Evolutionary conservation across 2,329 filamentous ascomycete species (phyloP), one percentile per base, ranked within the genome.

Genomic region (Fusarium avenaceum): DNA sequence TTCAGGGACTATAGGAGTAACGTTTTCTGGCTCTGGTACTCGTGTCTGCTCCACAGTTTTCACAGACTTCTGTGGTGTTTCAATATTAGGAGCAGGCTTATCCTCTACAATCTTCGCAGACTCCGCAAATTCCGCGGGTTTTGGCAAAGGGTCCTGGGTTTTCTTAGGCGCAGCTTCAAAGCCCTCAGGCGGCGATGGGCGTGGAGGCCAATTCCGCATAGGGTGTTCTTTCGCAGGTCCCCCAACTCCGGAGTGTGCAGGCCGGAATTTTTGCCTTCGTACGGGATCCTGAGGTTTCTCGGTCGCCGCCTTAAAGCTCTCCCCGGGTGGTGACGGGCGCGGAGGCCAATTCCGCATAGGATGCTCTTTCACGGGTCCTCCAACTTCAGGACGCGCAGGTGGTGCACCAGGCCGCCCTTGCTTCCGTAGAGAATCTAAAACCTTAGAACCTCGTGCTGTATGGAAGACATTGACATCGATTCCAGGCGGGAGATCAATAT

Each of bases 381-480:
- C 62, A n/a, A 63, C 46, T 33, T 54, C 54, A 20, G 61, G 56
- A 2, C 40, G 67, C 8, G 53, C 49, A 7, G 58, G 46, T 5
- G 57, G 57, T 13, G 58, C 45, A 19, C 46, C 52, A 6, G 68
- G 48, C 9, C 48, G 61, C n/a, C 57, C 57, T 45, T 74, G 72
- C 39, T 78, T 77, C 20, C 75, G 70, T n/a, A 80, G 22, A 2
- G 79, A 79, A 2, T 78, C 75, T 38, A 86, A 54, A 9, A 86
- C 78, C 43, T 80, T 80, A 3, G 84, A 83, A 4, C 82, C 84
- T 26, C 78, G 76, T 15, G 70, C 72, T 3, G 83, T 84, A 58
- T 82, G 83, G 55, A 87, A 87, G 20, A 86, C 73, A 48, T 84
- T 82, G 50, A 85, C 69, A 54, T 85, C 78, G 22, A 84, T 72